These are phyloP conservation scores for Flammula alnicola DNA, from an alignment of 1,284 basidiomycete genomes.

Conservation along the genomic window DNA sequence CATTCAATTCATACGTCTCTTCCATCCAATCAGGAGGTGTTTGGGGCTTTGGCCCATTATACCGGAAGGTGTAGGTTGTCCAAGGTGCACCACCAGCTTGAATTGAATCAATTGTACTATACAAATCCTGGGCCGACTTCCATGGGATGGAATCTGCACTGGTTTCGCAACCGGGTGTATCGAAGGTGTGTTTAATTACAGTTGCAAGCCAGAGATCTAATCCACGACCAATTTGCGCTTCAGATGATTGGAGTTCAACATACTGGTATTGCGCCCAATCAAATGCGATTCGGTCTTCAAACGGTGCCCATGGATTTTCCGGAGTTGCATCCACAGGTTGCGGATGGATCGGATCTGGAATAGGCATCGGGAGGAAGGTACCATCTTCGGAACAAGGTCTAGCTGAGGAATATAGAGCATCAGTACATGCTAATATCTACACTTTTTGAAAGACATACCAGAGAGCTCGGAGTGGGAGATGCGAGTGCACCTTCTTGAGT, in stretches of 20 bases:
- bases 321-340: neutral
- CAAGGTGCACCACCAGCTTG: slow-evolving; percentile 29
- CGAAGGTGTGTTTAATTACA: slow-evolving; percentile 10
- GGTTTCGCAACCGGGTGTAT: neutral
- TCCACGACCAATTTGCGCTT: slow-evolving; percentile 14
- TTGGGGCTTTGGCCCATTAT: slow-evolving; percentile 22
- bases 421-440: neutral
- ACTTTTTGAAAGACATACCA: neutral
- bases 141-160: slow-evolving; percentile 20
- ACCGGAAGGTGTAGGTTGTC: slow-evolving; percentile 23
- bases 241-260: slow-evolving; percentile 23
- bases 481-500: neutral
- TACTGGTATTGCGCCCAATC: slow-evolving; percentile 27
- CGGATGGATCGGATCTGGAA: neutral
- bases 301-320: slow-evolving; percentile 19
- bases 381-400: slow-evolving; percentile 13
- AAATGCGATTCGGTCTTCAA: slow-evolving; percentile 22
- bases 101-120: slow-evolving; percentile 33
- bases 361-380: slow-evolving; percentile 3
- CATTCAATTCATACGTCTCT: slow-evolving; percentile 27
- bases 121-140: slow-evolving; percentile 23
- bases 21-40: slow-evolving; percentile 30
- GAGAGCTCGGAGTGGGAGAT: neutral
- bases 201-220: slow-evolving; percentile 25
- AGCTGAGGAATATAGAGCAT: slow-evolving; percentile 1